These are phyloP conservation scores for Suillus hirtellus DNA, from an alignment of 768 basidiomycete genomes.

Conservation along the genomic window DNA sequence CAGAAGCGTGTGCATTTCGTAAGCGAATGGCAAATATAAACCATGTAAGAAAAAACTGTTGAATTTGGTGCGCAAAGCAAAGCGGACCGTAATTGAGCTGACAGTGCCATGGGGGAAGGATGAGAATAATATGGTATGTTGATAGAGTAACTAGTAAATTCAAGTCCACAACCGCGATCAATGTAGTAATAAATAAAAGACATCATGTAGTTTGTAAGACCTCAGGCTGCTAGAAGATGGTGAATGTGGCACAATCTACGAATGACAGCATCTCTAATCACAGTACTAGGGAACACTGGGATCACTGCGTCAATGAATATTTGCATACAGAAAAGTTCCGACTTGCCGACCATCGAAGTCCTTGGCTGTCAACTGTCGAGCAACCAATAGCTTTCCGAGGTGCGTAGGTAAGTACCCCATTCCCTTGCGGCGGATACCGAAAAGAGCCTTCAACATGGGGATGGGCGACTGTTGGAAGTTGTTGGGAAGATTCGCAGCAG, in stretches of 20 bases:
- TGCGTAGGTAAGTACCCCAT: constrained; percentile 16
- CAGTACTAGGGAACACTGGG: background rate
- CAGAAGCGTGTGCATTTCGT: no score
- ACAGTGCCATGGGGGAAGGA: no score
- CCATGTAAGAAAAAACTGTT: no score
- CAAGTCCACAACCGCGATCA: no score
- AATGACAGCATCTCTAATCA: background rate
- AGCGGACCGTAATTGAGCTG: no score
- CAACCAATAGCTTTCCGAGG: constrained; percentile 17
- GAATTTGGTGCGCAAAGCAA: no score
- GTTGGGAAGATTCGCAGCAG: background rate
- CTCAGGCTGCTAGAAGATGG: background rate
- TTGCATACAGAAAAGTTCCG: background rate
- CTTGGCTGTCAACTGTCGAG: constrained; percentile 7
- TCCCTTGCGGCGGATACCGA: constrained; percentile 21
- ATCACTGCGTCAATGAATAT: background rate
- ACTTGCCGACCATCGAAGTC: constrained; percentile 9
- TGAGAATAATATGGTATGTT: no score
- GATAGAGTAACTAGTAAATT: no score
- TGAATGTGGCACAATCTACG: background rate
- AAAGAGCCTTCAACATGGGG: constrained; percentile 29
- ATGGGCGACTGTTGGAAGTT: constrained; percentile 12
- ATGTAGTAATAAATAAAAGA: background rate
- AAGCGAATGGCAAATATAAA: no score
- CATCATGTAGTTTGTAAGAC: background rate